Base-by-base conservation (phyloP, 225 moss, liverwort and hornwort species). In the Polytrichum commune region DNA sequence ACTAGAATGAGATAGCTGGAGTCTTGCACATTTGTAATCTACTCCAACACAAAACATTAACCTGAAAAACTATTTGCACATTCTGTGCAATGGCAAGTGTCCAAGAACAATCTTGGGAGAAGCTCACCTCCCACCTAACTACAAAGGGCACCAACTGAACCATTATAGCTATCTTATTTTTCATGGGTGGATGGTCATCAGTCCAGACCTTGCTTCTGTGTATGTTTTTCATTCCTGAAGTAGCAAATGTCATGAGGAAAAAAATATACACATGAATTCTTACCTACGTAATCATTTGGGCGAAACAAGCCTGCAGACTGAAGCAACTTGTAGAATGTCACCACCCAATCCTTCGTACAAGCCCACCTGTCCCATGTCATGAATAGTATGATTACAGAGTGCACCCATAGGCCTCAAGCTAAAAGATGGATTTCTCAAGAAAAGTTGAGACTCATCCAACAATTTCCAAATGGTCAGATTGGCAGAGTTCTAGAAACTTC, bases 371-470 rank as follows among this genome's bases (percentile, higher is more conserved):
- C 58, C n/a, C 62, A 24, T 63, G 27, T 63, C 22, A 24, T 63
- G 24, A 58, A 58, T 58, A 58, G 24, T 63, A 64, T 69, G 68
- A 78, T 65, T 78, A 70, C 78, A 74, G 65, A 65, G 56, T 58
- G 78, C 60, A 65, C 69, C 69, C 23, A 65, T 54, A 28, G 28
- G 55, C 68, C 68, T 55, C 26, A 24, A 53, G 67, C 67, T 24
- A 53, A 53, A 24, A 25, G 7, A 19, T 29, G 61, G 9, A 46
- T 46, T 46, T 64, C 30, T 23, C 23, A 64, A 58, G 58, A 56
- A 65, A 65, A 38, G 19, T 32, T 19, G 23, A 35, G 65, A 30
- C 65, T 7, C 1, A 6, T 24, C 20, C 18, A 19, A 20, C 20
- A 24, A 24, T 58, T 24, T 58, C 58, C 8, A 58, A 58, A 58